Conservation (phyloP, 345 rosid genomes). For the Eucalyptus tenuipes region DNA sequence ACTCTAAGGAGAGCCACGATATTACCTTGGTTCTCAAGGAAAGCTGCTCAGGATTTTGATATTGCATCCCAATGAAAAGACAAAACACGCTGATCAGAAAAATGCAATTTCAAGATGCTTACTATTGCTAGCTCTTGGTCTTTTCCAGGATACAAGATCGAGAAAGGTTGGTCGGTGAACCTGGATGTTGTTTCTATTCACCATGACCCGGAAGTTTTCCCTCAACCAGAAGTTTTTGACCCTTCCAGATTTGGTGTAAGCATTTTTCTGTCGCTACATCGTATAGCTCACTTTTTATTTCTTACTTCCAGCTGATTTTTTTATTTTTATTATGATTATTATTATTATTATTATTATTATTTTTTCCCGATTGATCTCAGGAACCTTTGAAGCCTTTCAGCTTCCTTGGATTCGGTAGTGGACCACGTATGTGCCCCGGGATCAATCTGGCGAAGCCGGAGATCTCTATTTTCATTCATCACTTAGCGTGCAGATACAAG, state of each 20-base stretch:
- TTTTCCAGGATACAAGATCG: conserved; percentile 29
- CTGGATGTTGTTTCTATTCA: too few relatives aligned
- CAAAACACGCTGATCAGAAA: background rate
- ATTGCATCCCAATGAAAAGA: background rate
- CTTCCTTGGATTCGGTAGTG: conserved; percentile 60
- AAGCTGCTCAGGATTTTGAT: conserved; percentile 50
- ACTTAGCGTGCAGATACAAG: conserved; percentile 23
- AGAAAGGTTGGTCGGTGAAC: conserved; percentile 33
- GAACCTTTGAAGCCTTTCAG: conserved; percentile 29
- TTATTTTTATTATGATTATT: too few relatives aligned
- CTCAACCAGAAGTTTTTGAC: too few relatives aligned
- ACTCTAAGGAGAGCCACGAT: conserved; percentile 50
- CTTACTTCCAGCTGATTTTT: too few relatives aligned
- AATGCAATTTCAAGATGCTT: background rate
- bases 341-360: too few relatives aligned
- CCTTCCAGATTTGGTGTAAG: too few relatives aligned
- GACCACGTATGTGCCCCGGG: conserved; percentile 66
- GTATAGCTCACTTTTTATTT: too few relatives aligned
- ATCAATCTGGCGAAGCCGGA: conserved; percentile 57
- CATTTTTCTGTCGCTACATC: too few relatives aligned
- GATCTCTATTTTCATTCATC: conserved; percentile 50
- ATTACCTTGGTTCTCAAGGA: conserved; percentile 56
- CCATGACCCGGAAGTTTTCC: too few relatives aligned
- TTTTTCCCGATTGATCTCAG: conserved; percentile 3
- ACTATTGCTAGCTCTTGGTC: background rate